phyloP scores from a whole-genome alignment of 495 filamentous ascomycete species.

The Aspergillus steynii region DNA sequence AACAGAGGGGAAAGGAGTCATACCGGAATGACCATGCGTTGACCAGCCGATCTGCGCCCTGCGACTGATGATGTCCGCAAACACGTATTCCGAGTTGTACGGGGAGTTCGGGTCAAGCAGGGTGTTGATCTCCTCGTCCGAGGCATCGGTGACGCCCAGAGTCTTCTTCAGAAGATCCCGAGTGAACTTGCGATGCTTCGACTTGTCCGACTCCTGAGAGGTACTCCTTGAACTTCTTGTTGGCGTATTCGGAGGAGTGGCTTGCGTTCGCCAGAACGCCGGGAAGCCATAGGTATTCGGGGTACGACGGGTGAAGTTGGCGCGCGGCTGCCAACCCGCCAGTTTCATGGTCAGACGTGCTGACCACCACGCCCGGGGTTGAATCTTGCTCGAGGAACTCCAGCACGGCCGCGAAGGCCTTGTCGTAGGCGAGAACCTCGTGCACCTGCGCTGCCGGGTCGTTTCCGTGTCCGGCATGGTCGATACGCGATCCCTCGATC shows the following conservation, averaged over 20 bases:
- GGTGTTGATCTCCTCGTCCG: constrained; percentile 65
- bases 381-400: constrained; percentile 77
- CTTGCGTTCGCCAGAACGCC: constrained; percentile 75
- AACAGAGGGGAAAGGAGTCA: constrained; percentile 3
- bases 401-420: constrained; percentile 75
- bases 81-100: constrained; percentile 52
- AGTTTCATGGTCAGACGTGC: constrained; percentile 94
- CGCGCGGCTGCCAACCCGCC: constrained; percentile 80
- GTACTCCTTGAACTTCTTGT: constrained; percentile 56
- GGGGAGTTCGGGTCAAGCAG: constrained; percentile 56
- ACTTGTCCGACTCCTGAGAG: constrained; percentile 33
- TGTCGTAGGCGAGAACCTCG: constrained; percentile 91
- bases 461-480: constrained; percentile 93
- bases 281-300: constrained; percentile 86
- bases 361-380: constrained; percentile 76
- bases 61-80: constrained; percentile 82
- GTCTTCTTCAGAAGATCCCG: constrained; percentile 60
- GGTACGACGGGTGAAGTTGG: constrained; percentile 67
- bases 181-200: constrained; percentile 52
- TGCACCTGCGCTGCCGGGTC: constrained; percentile 94
- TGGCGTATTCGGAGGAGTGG: constrained; percentile 73
- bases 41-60: constrained; percentile 90
- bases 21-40: constrained; percentile 82
- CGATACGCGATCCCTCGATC: constrained; percentile 95
- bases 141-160: constrained; percentile 75